Evolutionary conservation across 2,329 filamentous ascomycete genomes (phyloP), one percentile per base, ranked within the genome.

Genomic region (Curvularia verruculosa): DNA sequence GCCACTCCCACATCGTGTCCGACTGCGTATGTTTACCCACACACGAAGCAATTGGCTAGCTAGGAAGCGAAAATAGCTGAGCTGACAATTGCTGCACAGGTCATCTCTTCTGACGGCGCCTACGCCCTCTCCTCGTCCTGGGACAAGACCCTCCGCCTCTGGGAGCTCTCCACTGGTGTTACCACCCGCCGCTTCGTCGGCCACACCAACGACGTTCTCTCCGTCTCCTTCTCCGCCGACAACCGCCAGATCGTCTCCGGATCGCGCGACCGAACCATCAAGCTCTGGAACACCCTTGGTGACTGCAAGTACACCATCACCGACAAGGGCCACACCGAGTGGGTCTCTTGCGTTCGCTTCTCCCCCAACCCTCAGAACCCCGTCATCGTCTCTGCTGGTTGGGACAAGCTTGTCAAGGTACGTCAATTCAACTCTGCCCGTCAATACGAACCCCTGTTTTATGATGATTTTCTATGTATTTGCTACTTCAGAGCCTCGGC

Each of bases 241-340:
- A 98, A 98, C 91, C 91, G 95, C 80, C 95, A 98, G 87, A 98
- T 99, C 83, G 95, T 98, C 77, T 98, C 95, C 71, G 95, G 93
- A 72, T 98, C 95, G 68, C 93, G 95, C 81, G 95, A 99, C 87
- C 90, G 92, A 81, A 92, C 91, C 78, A 98, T 99, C 88, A 99
- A 98, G 91, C 89, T 99, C 77, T 99, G 95, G 95, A 99, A 99
- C 88, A 99, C 95, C 75, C 92, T 99, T 71, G 95, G 95, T 84
- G 95, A 99, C 89, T 99, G 95, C 93, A 99, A 99, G 88, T 99
- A 89, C 89, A 99, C 94, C 85, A 98, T 99, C 87, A 96, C 92
- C 83, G 95, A 99, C 81, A 99, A 99, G 90, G 95, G 95, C 80
- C 95, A 99, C 88, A 92, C 92, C 83, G 95, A 99, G 84, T 99